Conservation (phyloP, 805 yeast genomes). For the Wickerhamomyces queroliae region DNA sequence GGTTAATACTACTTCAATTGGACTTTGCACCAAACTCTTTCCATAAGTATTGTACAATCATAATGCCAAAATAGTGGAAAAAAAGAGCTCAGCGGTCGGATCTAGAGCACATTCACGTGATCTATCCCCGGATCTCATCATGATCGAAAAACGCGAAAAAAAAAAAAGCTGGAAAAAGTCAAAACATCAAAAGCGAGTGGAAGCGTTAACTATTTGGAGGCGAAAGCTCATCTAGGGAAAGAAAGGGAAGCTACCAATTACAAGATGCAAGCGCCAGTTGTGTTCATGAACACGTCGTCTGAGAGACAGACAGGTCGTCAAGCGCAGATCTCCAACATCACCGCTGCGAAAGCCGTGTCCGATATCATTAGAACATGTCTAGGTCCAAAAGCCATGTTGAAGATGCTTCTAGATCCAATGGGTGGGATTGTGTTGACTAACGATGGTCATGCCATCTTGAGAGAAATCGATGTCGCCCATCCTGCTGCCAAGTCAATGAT, state of each 20-base stretch:
- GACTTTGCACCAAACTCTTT: too few species aligned
- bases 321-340: constrained; percentile 94
- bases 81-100: neutral
- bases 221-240: neutral
- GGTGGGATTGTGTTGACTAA: constrained; percentile 95
- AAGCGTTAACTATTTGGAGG: neutral
- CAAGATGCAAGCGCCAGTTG: constrained; percentile 78
- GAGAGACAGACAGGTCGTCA: constrained; percentile 95
- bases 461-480: constrained; percentile 96
- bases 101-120: too few species aligned
- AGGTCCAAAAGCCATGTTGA: constrained; percentile 98
- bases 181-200: too few species aligned
- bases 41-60: too few species aligned
- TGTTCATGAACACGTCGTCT: constrained; percentile 78
- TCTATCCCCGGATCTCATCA: too few species aligned
- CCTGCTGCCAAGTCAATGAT: constrained; percentile 99
- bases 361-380: constrained; percentile 96
- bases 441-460: constrained; percentile 96
- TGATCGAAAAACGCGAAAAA: too few species aligned
- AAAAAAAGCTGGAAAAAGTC: too few species aligned
- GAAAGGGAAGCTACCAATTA: neutral
- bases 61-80: neutral
- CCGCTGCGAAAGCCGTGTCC: constrained; percentile 99
- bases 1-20: too few species aligned
- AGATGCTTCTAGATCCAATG: constrained; percentile 92